Conservation (phyloP, 306 rosid genomes). For the Argentina anserina region DNA sequence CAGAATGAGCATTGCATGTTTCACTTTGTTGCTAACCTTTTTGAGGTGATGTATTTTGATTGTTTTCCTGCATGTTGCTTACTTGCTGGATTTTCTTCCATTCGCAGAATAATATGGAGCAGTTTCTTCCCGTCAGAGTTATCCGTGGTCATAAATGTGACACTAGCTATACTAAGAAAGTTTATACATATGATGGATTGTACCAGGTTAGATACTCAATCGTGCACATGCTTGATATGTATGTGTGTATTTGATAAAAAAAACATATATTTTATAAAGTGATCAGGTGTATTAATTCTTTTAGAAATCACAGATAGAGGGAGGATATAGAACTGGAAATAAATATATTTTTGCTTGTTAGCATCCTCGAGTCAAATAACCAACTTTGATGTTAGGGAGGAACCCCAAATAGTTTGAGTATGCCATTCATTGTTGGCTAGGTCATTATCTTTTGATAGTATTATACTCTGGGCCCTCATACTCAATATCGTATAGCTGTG, state of each 20-base stretch:
- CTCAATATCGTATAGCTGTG: not conserved
- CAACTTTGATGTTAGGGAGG: not conserved
- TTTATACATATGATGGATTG: slow-evolving; percentile 39
- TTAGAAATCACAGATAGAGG: not conserved
- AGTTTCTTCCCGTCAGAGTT: slow-evolving; percentile 32
- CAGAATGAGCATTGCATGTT: not conserved
- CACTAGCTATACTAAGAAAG: slow-evolving; percentile 25
- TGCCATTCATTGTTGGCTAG: not conserved
- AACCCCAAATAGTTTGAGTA: not conserved
- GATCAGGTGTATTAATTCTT: not conserved
- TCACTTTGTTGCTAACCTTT: not conserved
- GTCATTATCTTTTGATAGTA: not conserved
- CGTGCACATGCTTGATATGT: not conserved
- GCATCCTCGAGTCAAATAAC: not conserved
- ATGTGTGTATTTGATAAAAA: not conserved
- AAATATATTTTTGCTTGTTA: not conserved
- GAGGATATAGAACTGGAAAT: not conserved
- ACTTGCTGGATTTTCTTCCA: not conserved
- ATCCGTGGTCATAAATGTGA: slow-evolving; percentile 35
- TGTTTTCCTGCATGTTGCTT: not conserved
- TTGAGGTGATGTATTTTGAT: not conserved
- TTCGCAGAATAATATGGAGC: slow-evolving; percentile 39
- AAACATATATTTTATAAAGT: not conserved
- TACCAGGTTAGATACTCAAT: slow-evolving; percentile 31
- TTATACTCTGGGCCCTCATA: not conserved